Evolutionary conservation across 2,329 filamentous ascomycete species (phyloP).

Genomic region (Ceratocystis diversiconidia): DNA sequence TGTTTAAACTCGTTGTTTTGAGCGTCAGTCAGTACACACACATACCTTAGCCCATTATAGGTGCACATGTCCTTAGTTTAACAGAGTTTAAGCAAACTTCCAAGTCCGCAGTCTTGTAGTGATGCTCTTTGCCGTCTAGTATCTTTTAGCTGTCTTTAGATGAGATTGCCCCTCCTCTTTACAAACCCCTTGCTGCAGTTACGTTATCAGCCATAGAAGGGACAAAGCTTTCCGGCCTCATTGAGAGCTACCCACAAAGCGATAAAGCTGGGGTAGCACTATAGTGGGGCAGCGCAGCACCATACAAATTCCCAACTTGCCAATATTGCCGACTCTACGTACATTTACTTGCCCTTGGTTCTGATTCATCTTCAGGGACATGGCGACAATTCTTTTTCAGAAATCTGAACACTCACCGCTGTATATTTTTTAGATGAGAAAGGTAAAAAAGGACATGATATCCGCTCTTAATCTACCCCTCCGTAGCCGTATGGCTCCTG

Average conservation of each 20-base stretch:
- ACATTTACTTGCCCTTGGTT: too few species aligned
- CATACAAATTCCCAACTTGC: neutral
- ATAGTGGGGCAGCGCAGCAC: neutral
- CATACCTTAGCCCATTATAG: neutral
- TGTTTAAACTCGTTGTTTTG: neutral
- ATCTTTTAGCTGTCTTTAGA: neutral
- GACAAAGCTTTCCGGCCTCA: neutral
- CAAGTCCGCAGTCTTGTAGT: neutral
- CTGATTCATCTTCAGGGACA: too few species aligned
- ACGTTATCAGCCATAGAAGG: neutral
- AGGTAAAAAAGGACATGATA: neutral
- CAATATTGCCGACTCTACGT: too few species aligned
- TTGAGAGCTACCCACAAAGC: neutral
- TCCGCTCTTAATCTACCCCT: neutral
- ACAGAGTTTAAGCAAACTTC: neutral
- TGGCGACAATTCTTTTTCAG: too few species aligned
- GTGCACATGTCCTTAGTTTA: neutral
- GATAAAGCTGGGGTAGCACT: constrained; percentile 2
- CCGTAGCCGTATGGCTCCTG: neutral
- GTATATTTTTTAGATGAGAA: neutral
- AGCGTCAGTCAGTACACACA: too few species aligned
- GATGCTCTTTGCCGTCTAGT: neutral
- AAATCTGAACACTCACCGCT: neutral
- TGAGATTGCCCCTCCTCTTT: neutral
- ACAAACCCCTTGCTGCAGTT: neutral